Evolutionary conservation across 257 asterid genomes (phyloP).

Genomic region (Eustoma russellianum): DNA sequence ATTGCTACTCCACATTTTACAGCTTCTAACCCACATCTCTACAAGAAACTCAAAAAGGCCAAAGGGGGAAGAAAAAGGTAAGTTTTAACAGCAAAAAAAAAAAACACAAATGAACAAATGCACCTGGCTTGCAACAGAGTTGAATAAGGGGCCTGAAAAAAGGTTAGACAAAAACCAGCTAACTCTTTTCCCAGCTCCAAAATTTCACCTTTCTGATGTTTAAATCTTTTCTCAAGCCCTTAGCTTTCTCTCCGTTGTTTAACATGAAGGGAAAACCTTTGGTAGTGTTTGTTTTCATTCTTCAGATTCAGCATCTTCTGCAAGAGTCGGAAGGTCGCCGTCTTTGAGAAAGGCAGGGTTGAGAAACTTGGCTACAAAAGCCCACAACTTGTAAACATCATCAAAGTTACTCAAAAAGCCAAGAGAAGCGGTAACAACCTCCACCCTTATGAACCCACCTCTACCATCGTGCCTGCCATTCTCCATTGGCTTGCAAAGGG

Average conservation of each 20-base stretch:
- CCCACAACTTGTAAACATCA: conserved; percentile 96
- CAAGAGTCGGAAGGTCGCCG: conserved; percentile 64
- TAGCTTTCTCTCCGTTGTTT: conserved; percentile 14
- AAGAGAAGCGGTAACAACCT: conserved; percentile 96
- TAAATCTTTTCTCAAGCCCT: conserved; percentile 1
- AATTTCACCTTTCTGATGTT: no score
- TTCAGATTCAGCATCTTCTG: conserved; percentile 66
- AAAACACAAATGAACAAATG: conserved; percentile 54
- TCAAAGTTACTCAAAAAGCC: conserved; percentile 81
- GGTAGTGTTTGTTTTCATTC: conserved; percentile 6
- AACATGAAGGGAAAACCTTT: conserved; percentile 3
- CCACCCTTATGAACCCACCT: conserved; percentile 74
- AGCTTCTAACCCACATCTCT: conserved; percentile 42
- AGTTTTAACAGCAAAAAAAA: conserved; percentile 35
- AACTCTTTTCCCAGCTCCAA: conserved; percentile 16
- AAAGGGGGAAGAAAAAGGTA: conserved; percentile 17
- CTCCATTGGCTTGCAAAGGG: conserved; percentile 91
- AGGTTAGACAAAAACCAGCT: conserved; percentile 17
- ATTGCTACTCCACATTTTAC: conserved; percentile 40
- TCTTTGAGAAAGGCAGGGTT: conserved; percentile 71
- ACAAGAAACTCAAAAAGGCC: conserved; percentile 38
- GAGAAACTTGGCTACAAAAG: conserved; percentile 84
- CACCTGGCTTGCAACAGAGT: conserved; percentile 33
- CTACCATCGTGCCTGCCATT: conserved; percentile 42
- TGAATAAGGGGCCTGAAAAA: conserved; percentile 32